Evolutionary conservation across 164 flowering plant species (phyloP), one percentile per base, ranked within the genome.

Genomic region (Vitis rotundifolia): DNA sequence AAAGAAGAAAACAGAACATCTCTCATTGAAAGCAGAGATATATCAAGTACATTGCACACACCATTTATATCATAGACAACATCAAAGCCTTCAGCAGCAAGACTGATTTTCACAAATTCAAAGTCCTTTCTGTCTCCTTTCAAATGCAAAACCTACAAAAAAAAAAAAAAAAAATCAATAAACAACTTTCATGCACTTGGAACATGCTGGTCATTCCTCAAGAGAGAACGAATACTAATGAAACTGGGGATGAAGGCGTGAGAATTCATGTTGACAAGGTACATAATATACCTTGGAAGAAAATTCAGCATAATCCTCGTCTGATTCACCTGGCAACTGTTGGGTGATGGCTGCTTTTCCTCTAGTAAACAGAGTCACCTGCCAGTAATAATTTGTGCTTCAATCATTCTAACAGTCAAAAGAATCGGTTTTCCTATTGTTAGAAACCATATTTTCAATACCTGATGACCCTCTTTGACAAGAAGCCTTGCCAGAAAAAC

Each of bases 11-110:
- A 19, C 14, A 28, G 5, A 15, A 48, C 3, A 0, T 47, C 28
- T 8, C 7, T 9, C 2, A 58, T 18, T 12, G 28, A 29, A 22
- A 28, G 9, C 13, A 64, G 3, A 26, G 26, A 11, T 3, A 9
- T 37, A 44, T 9, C 47, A 52, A 3, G n/a, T 28, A 57, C 12
- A 18, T 14, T 26, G 9, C n/a, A 18, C 76, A 64, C 73, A 91
- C 99, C 99, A 69, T 95, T 93, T 56, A 93, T 95, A 66, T 95
- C 99, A 54, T 95, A 95, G 44, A 95, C 99, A 56, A 91, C 92
- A 77, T 95, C 96, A 67, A 81, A 95, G 71, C 97, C 96, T 85
- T 90, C 87, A 63, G 96, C 93, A 16, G 99, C 66, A 22, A 95
- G 94, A 74, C 94, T 91, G 50, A 84, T 80, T 75, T 86, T 93